phyloP scores from a whole-genome alignment of 2,329 filamentous ascomycete genomes.

The Raffaelea ambrosiae region DNA sequence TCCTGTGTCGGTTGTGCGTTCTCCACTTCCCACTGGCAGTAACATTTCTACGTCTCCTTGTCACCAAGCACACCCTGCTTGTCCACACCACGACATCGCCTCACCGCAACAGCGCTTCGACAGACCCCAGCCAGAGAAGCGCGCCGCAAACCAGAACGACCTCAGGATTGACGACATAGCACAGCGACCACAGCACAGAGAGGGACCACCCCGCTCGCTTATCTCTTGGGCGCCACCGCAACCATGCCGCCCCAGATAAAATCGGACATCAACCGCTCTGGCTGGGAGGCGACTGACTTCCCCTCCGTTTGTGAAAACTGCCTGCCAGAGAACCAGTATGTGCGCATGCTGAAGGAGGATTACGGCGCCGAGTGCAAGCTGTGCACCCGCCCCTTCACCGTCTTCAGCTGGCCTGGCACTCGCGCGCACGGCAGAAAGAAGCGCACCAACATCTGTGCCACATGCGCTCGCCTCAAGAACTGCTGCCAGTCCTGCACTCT shows the following conservation, averaged over 20 bases:
- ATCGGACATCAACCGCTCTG: constrained; percentile 87
- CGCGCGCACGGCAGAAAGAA: constrained; percentile 82
- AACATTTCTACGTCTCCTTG: too few relatives aligned
- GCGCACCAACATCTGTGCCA: constrained; percentile 90
- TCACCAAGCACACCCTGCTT: too few relatives aligned
- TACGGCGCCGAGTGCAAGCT: constrained; percentile 80
- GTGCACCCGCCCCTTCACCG: constrained; percentile 90
- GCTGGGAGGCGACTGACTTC: constrained; percentile 91
- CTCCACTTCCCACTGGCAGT: too few relatives aligned
- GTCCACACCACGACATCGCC: too few relatives aligned
- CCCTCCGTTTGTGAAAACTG: constrained; percentile 88
- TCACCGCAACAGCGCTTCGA: too few relatives aligned
- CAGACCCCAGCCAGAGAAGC: too few relatives aligned
- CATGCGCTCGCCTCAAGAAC: constrained; percentile 94
- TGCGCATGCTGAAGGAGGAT: constrained; percentile 98
- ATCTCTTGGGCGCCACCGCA: too few relatives aligned
- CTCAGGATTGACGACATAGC: too few relatives aligned
- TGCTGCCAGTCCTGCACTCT: constrained; percentile 98
- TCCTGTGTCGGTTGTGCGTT: too few relatives aligned
- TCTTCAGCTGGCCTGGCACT: constrained; percentile 92
- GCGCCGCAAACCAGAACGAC: too few relatives aligned
- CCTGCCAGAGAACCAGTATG: constrained; percentile 91
- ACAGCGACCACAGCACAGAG: too few relatives aligned
- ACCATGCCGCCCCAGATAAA: constrained; percentile 86
- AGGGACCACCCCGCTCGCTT: too few relatives aligned